Base-by-base conservation (phyloP, 768 basidiomycete species). In the Agaricus blazei region DNA sequence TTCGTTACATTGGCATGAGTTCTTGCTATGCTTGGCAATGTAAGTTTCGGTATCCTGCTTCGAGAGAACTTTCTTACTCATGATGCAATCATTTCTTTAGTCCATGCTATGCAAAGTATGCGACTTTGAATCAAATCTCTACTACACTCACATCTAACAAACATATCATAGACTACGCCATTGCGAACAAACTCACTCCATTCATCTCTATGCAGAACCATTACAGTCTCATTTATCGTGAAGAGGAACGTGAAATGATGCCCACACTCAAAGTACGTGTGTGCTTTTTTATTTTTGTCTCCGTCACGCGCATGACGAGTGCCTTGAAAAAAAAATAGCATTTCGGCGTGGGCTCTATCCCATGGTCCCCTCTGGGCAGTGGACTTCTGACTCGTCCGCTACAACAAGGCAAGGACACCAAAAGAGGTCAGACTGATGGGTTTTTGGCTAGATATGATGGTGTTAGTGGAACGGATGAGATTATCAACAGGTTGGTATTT, bases 191-290 rank as follows among this genome's bases (percentile, higher is more conserved):
- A 7, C 68, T 81, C 1, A 81, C 80, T 0, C 80, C 79, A 1
- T 86, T 87, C 67, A 82, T 86, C 62, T 81, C 80, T 0, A 84
- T 86, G 84, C 85, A 87, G 65, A 87, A 87, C 61, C 81, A 83
- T 56, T 79, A 87, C 64, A 81, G 70, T 56, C 65, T 83, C 8
- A 62, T 82, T 11, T 87, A 87, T 60, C 71, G 85, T 14, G 85
- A 87, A 63, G 84, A 87, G 62, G 84, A 83, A 61, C 70, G 81
- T 1, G 81, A 82, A 60, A 82, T 83, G 80, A 80, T 84, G 60
- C 84, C 84, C 2, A 78, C 77, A 1, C 67, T 81, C 34, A 79
- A 81, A 69, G 80, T 77, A 26, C 27, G 51, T 41, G 43, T 37
- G 9, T 27, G 38, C 9, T 19, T n/a, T 3, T 19, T 19, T 19